Conservation (phyloP, 495 filamentous ascomycete species). For the Penicillium malachiteum region DNA sequence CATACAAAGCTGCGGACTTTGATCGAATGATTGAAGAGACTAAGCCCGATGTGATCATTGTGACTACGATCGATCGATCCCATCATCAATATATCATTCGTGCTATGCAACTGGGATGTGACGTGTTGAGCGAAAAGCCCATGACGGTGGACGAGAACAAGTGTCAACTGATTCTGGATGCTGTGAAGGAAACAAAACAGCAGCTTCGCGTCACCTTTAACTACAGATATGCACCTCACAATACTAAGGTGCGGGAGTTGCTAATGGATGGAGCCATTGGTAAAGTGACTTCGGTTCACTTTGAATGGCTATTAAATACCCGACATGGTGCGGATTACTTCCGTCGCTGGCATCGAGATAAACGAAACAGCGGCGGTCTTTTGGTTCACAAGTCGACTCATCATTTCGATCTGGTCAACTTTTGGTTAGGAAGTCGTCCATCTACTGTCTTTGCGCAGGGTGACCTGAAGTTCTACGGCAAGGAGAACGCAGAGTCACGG, state of each 20-base stretch:
- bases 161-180: constrained; percentile 45
- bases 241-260: constrained; percentile 39
- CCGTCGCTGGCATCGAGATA: constrained; percentile 61
- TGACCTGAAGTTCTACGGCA: constrained; percentile 35
- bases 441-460: constrained; percentile 32
- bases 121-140: constrained; percentile 59
- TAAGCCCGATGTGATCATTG: constrained; percentile 54
- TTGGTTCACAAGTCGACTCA: constrained; percentile 37
- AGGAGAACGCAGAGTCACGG: constrained; percentile 33
- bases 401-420: constrained; percentile 38
- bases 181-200: constrained; percentile 26
- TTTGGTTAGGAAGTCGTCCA: constrained; percentile 29
- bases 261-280: constrained; percentile 52
- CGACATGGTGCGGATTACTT: constrained; percentile 61
- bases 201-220: constrained; percentile 34
- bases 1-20: constrained; percentile 51
- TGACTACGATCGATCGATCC: constrained; percentile 59
- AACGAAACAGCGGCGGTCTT: constrained; percentile 55
- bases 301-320: constrained; percentile 61
- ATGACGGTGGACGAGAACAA: constrained; percentile 58
- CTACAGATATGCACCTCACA: constrained; percentile 38
- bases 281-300: constrained; percentile 53
- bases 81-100: constrained; percentile 56
- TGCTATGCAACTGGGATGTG: constrained; percentile 55
- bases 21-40: constrained; percentile 54